phyloP scores from a whole-genome alignment of 306 rosid genomes.

The Carpinus fangiana region DNA sequence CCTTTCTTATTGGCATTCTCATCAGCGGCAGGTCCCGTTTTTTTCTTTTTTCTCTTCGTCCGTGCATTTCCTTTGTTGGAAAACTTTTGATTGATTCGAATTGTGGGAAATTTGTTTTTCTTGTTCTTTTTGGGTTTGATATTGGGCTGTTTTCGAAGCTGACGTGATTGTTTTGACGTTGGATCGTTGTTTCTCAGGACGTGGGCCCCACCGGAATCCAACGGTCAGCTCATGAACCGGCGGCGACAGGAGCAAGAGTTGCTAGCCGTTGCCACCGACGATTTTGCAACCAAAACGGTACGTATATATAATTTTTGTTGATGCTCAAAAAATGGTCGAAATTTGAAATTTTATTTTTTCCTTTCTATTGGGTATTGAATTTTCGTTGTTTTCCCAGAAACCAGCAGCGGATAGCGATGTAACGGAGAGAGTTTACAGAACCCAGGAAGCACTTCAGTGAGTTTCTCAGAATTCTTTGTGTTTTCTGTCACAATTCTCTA shows the following conservation, averaged over 20 bases:
- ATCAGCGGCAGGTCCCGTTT: slow-evolving; percentile 65
- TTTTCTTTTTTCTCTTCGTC: not conserved
- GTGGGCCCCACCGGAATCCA: slow-evolving; percentile 71
- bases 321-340: not conserved
- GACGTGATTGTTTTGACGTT: not conserved
- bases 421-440: slow-evolving; percentile 61
- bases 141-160: slow-evolving; percentile 3
- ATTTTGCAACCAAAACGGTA: slow-evolving; percentile 56
- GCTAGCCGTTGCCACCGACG: slow-evolving; percentile 70
- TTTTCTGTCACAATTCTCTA: slow-evolving; percentile 22
- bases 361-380: not conserved
- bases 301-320: not conserved
- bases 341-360: not conserved
- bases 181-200: slow-evolving; percentile 41
- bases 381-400: slow-evolving; percentile 33
- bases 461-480: slow-evolving; percentile 36
- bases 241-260: slow-evolving; percentile 70
- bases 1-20: slow-evolving; percentile 79
- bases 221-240: slow-evolving; percentile 53
- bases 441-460: slow-evolving; percentile 92
- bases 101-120: slow-evolving; percentile 8
- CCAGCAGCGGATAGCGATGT: slow-evolving; percentile 52
- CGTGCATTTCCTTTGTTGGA: not conserved
- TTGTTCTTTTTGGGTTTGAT: slow-evolving; percentile 19
- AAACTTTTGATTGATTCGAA: slow-evolving; percentile 7